Evolutionary conservation across 2,329 filamentous ascomycete species (phyloP), one percentile per base, ranked within the genome.

Genomic region (Calycina marina): DNA sequence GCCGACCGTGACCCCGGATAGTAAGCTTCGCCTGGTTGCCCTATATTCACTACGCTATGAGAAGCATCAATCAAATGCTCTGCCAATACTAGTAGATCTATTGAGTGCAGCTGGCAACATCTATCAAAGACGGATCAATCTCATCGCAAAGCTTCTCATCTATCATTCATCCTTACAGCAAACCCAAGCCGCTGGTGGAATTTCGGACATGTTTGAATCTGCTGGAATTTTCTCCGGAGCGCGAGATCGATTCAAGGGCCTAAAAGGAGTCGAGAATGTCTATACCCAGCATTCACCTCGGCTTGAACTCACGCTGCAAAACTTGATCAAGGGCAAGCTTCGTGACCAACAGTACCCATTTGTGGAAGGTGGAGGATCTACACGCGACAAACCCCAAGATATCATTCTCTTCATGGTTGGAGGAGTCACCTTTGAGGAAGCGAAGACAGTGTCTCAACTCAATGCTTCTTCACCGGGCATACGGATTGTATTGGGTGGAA

Each of bases 261-360:
- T 98, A 10, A 94, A 96, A 51, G 90, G 90, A 2, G 90, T 98
- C 1, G 92, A 98, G 55, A 98, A 98, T 47, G 90, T 98, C 16
- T 98, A 98, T 55, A 98, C 90, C 0, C 92, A 98, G 54, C 90
- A 98, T 55, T 92, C 84, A 4, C 85, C 92, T 0, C 68, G 84
- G 14, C 58, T 98, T 11, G 86, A 94, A 54, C 70, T 71, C 14
- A 96, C 85, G 1, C 60, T 98, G 12, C 88, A 94, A 52, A 88
- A 88, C 46, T 63, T 98, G 31, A 86, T 96, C 60, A 94, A 93
- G 52, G 92, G 90, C 0, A 73, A 81, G 17, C 58, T 98, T 37
- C 79, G 75, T 47, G 83, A 93, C 48, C 72, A 85, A 42, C 73
- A 90, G 40, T 96, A 93, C 51, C 92, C 90, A 0, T 98, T 96